Percentiles rank a stretch among this genome's conserved stretches.
Conservation (phyloP, 192 early-diverging fungal species). For the Lobosporangium transversale region DNA sequence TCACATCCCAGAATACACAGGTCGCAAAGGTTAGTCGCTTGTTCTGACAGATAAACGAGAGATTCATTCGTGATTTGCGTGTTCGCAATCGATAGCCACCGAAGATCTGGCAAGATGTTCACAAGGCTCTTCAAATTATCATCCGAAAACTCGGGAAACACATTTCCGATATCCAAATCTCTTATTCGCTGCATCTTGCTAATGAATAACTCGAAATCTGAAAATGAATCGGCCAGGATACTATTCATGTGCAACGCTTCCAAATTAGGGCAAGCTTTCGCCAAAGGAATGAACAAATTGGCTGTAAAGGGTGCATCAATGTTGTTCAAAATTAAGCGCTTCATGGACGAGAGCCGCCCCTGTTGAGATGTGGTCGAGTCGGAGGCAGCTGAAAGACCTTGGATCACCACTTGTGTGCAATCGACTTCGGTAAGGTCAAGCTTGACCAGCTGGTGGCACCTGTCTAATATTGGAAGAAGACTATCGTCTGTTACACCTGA, state of each 20-base stretch:
- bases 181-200: constrained; percentile 9
- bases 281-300: constrained; percentile 25
- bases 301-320: constrained; percentile 38
- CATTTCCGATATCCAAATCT: constrained; percentile 48
- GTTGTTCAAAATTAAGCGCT: constrained; percentile 44
- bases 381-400: constrained; percentile 20
- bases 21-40: constrained; percentile 21
- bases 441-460: constrained; percentile 18
- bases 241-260: constrained; percentile 51
- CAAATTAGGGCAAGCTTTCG: constrained; percentile 30
- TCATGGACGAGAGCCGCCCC: constrained; percentile 18
- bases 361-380: constrained; percentile 5
- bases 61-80: constrained; percentile 43
- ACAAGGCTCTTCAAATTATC: constrained; percentile 32
- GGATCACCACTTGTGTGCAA: constrained; percentile 31
- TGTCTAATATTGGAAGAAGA: constrained; percentile 29
- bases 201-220: constrained; percentile 32
- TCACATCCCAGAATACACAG: constrained; percentile 50
- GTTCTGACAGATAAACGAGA: constrained; percentile 26
- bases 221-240: constrained; percentile 44
- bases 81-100: constrained; percentile 46
- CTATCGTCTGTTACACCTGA: constrained; percentile 42
- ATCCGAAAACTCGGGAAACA: constrained; percentile 40
- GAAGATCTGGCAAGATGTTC: constrained; percentile 19
- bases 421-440: constrained; percentile 47